Conservation (phyloP, 208 protist genomes). For the Sergeia podlipaevii region DNA sequence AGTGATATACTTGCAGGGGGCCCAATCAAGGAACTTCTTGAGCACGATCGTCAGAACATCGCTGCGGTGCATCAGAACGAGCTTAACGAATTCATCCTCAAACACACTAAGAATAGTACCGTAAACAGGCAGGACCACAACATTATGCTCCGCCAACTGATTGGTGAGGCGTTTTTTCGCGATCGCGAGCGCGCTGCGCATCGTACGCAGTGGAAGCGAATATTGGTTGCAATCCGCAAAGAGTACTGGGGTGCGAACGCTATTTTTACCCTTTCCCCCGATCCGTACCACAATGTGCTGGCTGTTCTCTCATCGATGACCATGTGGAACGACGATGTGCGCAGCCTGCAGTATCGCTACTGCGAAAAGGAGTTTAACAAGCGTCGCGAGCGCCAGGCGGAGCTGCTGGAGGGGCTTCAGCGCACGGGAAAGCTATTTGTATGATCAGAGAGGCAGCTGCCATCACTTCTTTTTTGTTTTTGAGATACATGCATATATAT, state of each 20-base stretch:
- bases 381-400: slow-evolving; percentile 39
- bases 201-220: slow-evolving; percentile 56
- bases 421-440: slow-evolving; percentile 65
- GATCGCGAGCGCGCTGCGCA: slow-evolving; percentile 56
- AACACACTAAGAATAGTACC: slow-evolving; percentile 29
- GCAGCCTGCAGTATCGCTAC: slow-evolving; percentile 70
- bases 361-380: slow-evolving; percentile 42
- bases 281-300: slow-evolving; percentile 80
- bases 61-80: slow-evolving; percentile 50
- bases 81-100: slow-evolving; percentile 75
- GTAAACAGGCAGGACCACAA: slow-evolving; percentile 78
- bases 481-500: no score
- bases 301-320: slow-evolving; percentile 87
- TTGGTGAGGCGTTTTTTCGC: slow-evolving; percentile 58
- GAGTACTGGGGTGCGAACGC: slow-evolving; percentile 79
- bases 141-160: slow-evolving; percentile 80
- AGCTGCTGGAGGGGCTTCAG: slow-evolving; percentile 47
- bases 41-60: slow-evolving; percentile 48
- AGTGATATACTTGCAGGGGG: slow-evolving; percentile 22
- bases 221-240: slow-evolving; percentile 62
- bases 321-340: slow-evolving; percentile 63
- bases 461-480: neutral
- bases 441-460: slow-evolving; percentile 5
- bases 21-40: slow-evolving; percentile 38
- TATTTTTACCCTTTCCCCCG: slow-evolving; percentile 70